phyloP scores from a whole-genome alignment of 805 yeast species.

The Myxozyma geophila region DNA sequence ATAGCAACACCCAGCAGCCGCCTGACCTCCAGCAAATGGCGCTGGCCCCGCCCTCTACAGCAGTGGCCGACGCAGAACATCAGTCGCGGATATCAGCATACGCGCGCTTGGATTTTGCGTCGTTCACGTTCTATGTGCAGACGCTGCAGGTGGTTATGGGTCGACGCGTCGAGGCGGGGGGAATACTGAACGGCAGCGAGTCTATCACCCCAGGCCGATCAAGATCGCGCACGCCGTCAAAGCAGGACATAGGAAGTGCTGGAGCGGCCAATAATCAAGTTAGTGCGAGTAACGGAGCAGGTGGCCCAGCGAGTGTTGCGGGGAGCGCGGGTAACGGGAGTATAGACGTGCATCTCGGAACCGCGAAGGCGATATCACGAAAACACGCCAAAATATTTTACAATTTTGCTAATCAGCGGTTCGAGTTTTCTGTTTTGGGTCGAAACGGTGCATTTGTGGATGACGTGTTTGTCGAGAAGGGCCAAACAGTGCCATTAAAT shows the following conservation, averaged over 20 bases:
- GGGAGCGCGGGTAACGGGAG: constrained; percentile 45
- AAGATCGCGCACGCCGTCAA: constrained; percentile 11
- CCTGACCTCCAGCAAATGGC: constrained; percentile 16
- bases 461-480: constrained; percentile 85
- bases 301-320: background rate
- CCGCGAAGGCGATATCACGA: constrained; percentile 90
- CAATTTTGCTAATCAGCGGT: constrained; percentile 93
- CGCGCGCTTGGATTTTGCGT: constrained; percentile 77
- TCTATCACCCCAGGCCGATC: constrained; percentile 6
- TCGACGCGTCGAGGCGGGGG: constrained; percentile 70
- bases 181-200: background rate
- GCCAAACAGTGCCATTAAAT: constrained; percentile 83
- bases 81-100: constrained; percentile 49
- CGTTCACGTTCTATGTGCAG: constrained; percentile 93
- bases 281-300: background rate
- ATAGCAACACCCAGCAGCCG: constrained; percentile 7
- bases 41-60: background rate
- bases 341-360: constrained; percentile 91
- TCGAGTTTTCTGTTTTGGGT: constrained; percentile 89
- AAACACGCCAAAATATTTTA: constrained; percentile 95
- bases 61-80: background rate
- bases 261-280: background rate
- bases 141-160: constrained; percentile 93
- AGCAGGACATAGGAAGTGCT: background rate
- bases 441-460: constrained; percentile 97